Percentiles rank a stretch among this genome's conserved stretches.
phyloP scores from a whole-genome alignment of 805 yeast genomes.

The Vanderwaltozyma yarrowii region DNA sequence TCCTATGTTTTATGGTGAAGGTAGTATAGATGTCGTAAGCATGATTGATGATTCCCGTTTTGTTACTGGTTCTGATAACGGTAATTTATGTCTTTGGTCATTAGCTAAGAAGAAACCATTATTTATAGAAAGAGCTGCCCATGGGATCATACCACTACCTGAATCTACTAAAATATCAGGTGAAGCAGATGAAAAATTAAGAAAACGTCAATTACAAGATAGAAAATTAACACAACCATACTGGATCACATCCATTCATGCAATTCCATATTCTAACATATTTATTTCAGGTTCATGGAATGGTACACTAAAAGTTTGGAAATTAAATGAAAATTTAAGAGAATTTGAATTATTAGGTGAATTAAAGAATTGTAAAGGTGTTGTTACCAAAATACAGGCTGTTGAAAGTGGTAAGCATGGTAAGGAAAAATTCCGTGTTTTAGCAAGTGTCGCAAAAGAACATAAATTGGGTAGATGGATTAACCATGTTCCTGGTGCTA shows the following conservation, averaged over 20 bases:
- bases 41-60: slow-evolving; percentile 91
- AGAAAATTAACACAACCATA: slow-evolving; percentile 50
- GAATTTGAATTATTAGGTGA: slow-evolving; percentile 47
- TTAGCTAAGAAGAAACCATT: slow-evolving; percentile 82
- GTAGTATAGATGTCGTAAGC: slow-evolving; percentile 79
- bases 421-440: slow-evolving; percentile 42
- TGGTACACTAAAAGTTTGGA: slow-evolving; percentile 74
- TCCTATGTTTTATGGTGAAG: slow-evolving; percentile 52
- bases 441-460: slow-evolving; percentile 71
- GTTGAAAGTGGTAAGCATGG: slow-evolving; percentile 45
- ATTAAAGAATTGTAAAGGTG: slow-evolving; percentile 54
- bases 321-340: slow-evolving; percentile 53
- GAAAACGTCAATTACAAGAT: slow-evolving; percentile 48
- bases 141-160: slow-evolving; percentile 52
- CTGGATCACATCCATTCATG: slow-evolving; percentile 73
- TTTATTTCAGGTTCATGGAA: slow-evolving; percentile 85
- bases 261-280: slow-evolving; percentile 76
- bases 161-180: slow-evolving; percentile 46
- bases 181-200: slow-evolving; percentile 30
- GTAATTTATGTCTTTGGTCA: slow-evolving; percentile 85
- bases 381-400: slow-evolving; percentile 52
- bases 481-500: slow-evolving; percentile 47
- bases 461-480: slow-evolving; percentile 87
- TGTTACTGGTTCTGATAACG: slow-evolving; percentile 93
- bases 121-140: slow-evolving; percentile 57